Base-by-base conservation (phyloP, 352 stramenopile genomes). In the Pythium aquatile region DNA sequence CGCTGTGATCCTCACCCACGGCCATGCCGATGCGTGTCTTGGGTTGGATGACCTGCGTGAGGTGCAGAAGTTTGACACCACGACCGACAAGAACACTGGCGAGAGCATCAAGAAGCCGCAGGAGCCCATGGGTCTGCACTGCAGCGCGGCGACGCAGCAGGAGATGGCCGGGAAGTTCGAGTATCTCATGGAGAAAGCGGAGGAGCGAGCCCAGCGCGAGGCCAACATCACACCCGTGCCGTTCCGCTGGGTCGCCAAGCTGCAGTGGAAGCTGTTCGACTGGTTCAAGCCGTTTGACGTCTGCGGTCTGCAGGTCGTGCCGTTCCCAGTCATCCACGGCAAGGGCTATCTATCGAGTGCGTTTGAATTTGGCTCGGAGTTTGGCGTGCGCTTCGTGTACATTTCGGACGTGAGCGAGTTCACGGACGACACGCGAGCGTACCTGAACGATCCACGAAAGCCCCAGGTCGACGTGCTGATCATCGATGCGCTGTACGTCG, bases 321-420 rank as follows among this genome's bases (percentile, higher is more conserved):
- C 88, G 7, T 86, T 97, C 40, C 85, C 88, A 1, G 85, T 97
- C 16, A 76, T 88, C 56, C 88, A 97, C 62, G 88, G 88, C 28
- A 75, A 75, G 0, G 85, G 85, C 32, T 97, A 96, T 61, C 75
- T 78, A 24, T 91, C 84, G 20, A 85, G 78, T 51, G 88, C 75
- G 3, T 97, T 96, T 42, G 83, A 92, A 46, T 96, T 96, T 57
- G 88, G 88, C 5, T 44, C 44, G 1, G 85, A 95, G 40, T 67
- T 83, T 55, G 83, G 82, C 16, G 69, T 74, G 10, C 75, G 88
- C 2, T 80, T 97, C 47, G 80, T 94, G 32, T 97, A 97, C 78
- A 92, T 97, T 55, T 96, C 87, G 6, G 88, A 97, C 73, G 81
- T 94, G 69, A 95, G 85, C 37, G 78, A 88, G 32, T 69, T 97